These are phyloP conservation scores for Phytophthora constricta DNA, from an alignment of 352 stramenopile species.

Conservation along the genomic window DNA sequence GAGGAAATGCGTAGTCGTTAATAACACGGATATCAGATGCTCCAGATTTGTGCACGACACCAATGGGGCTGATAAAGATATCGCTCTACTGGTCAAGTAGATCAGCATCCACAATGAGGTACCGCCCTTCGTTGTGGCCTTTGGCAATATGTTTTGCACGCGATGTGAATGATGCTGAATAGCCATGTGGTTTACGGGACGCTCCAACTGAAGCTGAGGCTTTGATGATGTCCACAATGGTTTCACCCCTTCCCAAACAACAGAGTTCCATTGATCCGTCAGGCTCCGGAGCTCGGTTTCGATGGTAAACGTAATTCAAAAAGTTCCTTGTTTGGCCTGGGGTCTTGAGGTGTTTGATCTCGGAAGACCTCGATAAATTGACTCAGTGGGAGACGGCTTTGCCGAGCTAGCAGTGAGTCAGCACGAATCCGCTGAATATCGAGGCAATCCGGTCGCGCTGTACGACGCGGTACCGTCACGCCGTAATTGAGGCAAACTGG, in stretches of 20 bases:
- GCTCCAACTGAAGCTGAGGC: neutral
- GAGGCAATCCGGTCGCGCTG: neutral
- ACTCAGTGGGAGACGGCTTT: neutral
- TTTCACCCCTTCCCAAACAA: slow-evolving; percentile 6
- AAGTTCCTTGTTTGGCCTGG: slow-evolving; percentile 15
- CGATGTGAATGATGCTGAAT: neutral
- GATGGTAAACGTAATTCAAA: neutral
- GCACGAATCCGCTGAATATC: neutral
- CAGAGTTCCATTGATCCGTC: neutral
- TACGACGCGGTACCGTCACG: neutral
- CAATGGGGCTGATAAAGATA: slow-evolving; percentile 9
- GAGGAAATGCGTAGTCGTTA: neutral
- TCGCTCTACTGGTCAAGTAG: neutral
- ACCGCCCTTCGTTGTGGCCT: slow-evolving; percentile 1
- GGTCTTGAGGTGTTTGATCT: neutral
- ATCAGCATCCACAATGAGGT: slow-evolving; percentile 8
- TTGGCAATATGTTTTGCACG: neutral
- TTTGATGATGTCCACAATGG: neutral
- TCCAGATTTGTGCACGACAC: neutral
- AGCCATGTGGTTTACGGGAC: slow-evolving; percentile 2
- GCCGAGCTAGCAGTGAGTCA: neutral
- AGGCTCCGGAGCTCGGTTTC: neutral
- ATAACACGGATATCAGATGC: neutral
- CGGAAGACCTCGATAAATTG: slow-evolving; percentile 11
- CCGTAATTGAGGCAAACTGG: neutral